Percentiles rank a stretch among this genome's conserved stretches.
phyloP scores from a whole-genome alignment of 176 grass and related monocot genomes.

The Cocos nucifera region DNA sequence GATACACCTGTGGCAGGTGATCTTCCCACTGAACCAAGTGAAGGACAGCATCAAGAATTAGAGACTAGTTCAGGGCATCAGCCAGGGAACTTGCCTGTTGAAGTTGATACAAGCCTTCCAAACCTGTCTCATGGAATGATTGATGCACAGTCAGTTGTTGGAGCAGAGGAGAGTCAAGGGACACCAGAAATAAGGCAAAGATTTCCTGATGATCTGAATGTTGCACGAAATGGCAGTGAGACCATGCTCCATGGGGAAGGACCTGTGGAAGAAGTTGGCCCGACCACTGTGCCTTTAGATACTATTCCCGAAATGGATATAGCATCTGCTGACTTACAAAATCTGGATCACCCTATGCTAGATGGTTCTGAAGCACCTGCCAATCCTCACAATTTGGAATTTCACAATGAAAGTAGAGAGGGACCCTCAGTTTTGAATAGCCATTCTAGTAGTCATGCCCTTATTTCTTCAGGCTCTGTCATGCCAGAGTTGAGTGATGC shows the following conservation, averaged over 20 bases:
- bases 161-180: slow-evolving; percentile 4
- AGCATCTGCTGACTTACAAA: slow-evolving; percentile 25
- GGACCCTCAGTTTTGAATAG: slow-evolving; percentile 19
- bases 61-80: slow-evolving; percentile 11
- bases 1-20: slow-evolving; percentile 15
- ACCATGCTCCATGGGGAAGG: slow-evolving; percentile 16
- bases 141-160: slow-evolving; percentile 11
- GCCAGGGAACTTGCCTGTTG: slow-evolving; percentile 19
- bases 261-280: slow-evolving; percentile 4
- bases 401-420: slow-evolving; percentile 27
- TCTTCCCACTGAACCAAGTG: slow-evolving; percentile 25
- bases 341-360: slow-evolving; percentile 22
- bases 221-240: slow-evolving; percentile 17
- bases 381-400: slow-evolving; percentile 9
- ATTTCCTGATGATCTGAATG: slow-evolving; percentile 11
- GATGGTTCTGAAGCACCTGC: slow-evolving; percentile 24
- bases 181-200: slow-evolving; percentile 9
- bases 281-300: background rate
- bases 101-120: slow-evolving; percentile 10
- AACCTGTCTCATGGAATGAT: slow-evolving; percentile 12
- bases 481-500: slow-evolving; percentile 56
- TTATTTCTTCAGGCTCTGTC: slow-evolving; percentile 32
- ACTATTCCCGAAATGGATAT: slow-evolving; percentile 25
- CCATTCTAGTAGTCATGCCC: slow-evolving; percentile 50
- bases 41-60: slow-evolving; percentile 16